These are phyloP conservation scores for Trypanosoma theileri DNA, from an alignment of 208 protist genomes.

Conservation along the genomic window DNA sequence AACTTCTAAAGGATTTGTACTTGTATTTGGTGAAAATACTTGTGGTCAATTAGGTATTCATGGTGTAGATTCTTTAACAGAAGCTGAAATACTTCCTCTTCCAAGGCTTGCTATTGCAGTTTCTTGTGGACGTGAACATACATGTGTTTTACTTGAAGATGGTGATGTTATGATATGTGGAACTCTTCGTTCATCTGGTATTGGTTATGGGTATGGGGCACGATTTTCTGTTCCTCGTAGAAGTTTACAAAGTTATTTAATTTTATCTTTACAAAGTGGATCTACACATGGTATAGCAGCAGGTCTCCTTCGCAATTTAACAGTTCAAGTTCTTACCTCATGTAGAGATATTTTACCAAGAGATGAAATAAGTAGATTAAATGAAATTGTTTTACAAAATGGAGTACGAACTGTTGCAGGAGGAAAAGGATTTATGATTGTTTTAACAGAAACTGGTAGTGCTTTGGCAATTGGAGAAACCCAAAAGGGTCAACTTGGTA, in stretches of 20 bases:
- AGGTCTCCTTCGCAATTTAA: slow-evolving; percentile 41
- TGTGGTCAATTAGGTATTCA: slow-evolving; percentile 64
- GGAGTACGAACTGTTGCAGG: slow-evolving; percentile 40
- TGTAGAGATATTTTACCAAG: slow-evolving; percentile 13
- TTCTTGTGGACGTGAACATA: slow-evolving; percentile 55
- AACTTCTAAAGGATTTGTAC: slow-evolving; percentile 56
- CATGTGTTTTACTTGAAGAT: slow-evolving; percentile 58
- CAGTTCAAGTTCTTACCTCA: slow-evolving; percentile 37
- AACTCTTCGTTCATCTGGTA: slow-evolving; percentile 38
- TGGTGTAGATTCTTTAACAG: slow-evolving; percentile 17
- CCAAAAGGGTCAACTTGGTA: slow-evolving; percentile 59
- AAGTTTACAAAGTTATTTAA: slow-evolving; percentile 60
- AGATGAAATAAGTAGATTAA: slow-evolving; percentile 40
- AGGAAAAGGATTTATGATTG: slow-evolving; percentile 57
- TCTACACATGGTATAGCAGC: slow-evolving; percentile 42
- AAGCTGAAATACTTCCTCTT: slow-evolving; percentile 39
- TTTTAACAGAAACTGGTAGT: slow-evolving; percentile 49
- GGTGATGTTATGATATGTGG: slow-evolving; percentile 80
- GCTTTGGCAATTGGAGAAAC: slow-evolving; percentile 50
- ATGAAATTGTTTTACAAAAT: slow-evolving; percentile 34
- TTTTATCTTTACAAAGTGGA: slow-evolving; percentile 41
- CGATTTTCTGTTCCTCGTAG: slow-evolving; percentile 34
- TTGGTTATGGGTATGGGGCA: slow-evolving; percentile 45
- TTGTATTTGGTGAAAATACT: slow-evolving; percentile 69
- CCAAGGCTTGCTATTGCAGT: slow-evolving; percentile 55